Conservation (phyloP, 495 filamentous ascomycete species). For the Terfezia boudieri region DNA sequence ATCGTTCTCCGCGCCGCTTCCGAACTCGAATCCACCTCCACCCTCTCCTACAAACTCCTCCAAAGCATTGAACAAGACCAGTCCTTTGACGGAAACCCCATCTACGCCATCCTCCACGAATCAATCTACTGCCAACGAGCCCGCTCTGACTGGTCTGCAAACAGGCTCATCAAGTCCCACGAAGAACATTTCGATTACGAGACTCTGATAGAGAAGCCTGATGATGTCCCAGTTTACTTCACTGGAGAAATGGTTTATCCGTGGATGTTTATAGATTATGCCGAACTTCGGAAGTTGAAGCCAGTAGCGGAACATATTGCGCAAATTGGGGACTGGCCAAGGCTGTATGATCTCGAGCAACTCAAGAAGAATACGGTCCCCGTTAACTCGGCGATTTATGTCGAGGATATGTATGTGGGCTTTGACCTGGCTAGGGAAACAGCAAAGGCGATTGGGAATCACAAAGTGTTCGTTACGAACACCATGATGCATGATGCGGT, state of each 20-base stretch:
- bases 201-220: not conserved
- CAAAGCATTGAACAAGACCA: constrained; percentile 39
- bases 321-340: constrained; percentile 39
- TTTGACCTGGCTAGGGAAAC: constrained; percentile 49
- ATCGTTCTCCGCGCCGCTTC: constrained; percentile 36
- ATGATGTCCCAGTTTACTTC: constrained; percentile 44
- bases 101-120: constrained; percentile 78
- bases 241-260: constrained; percentile 84
- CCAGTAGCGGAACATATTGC: constrained; percentile 51
- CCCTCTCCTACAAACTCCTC: constrained; percentile 48
- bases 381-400: constrained; percentile 63
- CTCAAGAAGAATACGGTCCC: constrained; percentile 62
- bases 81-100: constrained; percentile 47
- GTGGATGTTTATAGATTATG: constrained; percentile 55
- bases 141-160: constrained; percentile 29
- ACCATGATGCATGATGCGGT: constrained; percentile 68
- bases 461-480: constrained; percentile 68
- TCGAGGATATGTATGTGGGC: constrained; percentile 92
- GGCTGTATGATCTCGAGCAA: constrained; percentile 51
- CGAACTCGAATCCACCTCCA: constrained; percentile 50
- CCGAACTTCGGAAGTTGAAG: constrained; percentile 41
- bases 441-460: constrained; percentile 49
- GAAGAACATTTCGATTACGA: constrained; percentile 21
- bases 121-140: constrained; percentile 46
- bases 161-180: constrained; percentile 22